Base-by-base conservation (phyloP, 495 filamentous ascomycete genomes). In the Talaromyces stipitatus region DNA sequence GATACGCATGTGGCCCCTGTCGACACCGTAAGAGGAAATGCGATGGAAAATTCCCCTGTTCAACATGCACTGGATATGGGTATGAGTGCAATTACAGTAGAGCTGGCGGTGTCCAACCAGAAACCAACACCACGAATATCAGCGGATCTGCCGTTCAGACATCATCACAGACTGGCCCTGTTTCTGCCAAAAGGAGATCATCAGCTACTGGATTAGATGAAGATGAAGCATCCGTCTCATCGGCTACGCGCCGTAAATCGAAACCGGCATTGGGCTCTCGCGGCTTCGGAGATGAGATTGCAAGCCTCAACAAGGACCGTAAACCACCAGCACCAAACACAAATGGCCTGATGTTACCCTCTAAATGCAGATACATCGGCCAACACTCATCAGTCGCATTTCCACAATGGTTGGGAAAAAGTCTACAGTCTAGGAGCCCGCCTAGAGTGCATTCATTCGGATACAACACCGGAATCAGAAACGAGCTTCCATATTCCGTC, bases 361-460 rank as follows among this genome's bases (percentile, higher is more conserved):
- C 33, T 53, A 67, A 65, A 46, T 54, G 57, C 38, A 55, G 72
- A 54, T 70, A 66, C 36, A 66, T 76, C 27, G 66, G 70, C 4
- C 64, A 64, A 10, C 71, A 77, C 53, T 75, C 72, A 6, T 69
- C 68, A 11, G 66, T 76, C 47, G 76, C 75, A 16, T 76, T 76
- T 54, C 70, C 72, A 0, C 63, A 69, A 41, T 72, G 64, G 50
- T 61, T 78, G 14, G 75, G 72, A 9, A 60, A 72, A 47, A 65
- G 67, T 16, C 47, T 79, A 26, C 71, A 73, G 20, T 64, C 72
- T 2, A 61, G 68, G 5, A 67, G 65, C 22, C 70, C 72, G 33
- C 75, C 75, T 3, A 62, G 73, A 16, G 50, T 78, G 36, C 75
- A 77, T 28, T 73, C 71, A 11, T 79, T 75, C 62, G 76, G 65